phyloP scores from a whole-genome alignment of 257 asterid species.

The Euphrasia confusa region DNA sequence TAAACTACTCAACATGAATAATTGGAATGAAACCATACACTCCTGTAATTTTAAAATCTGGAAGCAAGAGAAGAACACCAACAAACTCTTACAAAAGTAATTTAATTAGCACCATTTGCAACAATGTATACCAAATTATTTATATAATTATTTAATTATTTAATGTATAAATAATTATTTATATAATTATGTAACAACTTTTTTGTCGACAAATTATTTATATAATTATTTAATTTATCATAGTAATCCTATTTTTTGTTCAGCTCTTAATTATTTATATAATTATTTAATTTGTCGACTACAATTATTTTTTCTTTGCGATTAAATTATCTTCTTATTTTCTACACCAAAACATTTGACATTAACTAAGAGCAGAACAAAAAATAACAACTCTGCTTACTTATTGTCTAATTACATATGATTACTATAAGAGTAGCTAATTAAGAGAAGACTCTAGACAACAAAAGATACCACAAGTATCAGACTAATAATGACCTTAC shows the following conservation, averaged over 20 bases:
- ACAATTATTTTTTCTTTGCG: too few relatives aligned
- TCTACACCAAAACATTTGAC: too few relatives aligned
- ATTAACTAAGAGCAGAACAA: too few relatives aligned
- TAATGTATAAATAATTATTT: too few relatives aligned
- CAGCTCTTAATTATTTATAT: too few relatives aligned
- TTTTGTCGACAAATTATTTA: too few relatives aligned
- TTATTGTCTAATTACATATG: background rate
- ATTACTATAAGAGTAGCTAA: background rate
- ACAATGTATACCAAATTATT: background rate
- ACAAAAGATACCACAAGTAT: background rate
- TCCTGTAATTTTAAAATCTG: background rate
- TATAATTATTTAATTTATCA: too few relatives aligned
- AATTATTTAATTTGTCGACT: background rate
- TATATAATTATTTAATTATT: background rate
- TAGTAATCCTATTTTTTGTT: too few relatives aligned
- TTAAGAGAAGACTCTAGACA: conserved; percentile 1
- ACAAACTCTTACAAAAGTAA: conserved; percentile 1
- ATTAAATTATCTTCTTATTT: too few relatives aligned
- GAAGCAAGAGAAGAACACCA: conserved; percentile 5
- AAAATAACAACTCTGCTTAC: too few relatives aligned
- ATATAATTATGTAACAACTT: too few relatives aligned
- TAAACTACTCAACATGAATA: conserved; percentile 11
- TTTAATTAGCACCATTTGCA: background rate
- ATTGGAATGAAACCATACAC: background rate
- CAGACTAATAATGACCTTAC: conserved; percentile 19